Evolutionary conservation across 768 basidiomycete genomes (phyloP).

Genomic region (Mycena albidolilacea): DNA sequence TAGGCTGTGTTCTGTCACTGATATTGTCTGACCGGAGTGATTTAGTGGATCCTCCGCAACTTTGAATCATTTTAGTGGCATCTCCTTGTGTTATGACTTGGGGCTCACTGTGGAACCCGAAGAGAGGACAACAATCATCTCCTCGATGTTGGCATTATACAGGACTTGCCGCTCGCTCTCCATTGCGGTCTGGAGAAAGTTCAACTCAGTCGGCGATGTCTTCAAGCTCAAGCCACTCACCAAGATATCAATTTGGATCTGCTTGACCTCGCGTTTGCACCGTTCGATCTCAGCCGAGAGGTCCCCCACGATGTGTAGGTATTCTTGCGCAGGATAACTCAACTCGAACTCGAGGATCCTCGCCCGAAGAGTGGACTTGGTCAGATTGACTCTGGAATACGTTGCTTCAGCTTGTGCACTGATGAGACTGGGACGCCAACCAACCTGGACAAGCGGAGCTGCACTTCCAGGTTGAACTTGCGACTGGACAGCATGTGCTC

Average conservation of each 20-base stretch:
- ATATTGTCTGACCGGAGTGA: too few species aligned
- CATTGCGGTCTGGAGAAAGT: constrained; percentile 10
- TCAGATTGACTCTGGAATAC: constrained; percentile 1
- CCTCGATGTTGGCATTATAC: constrained; percentile 15
- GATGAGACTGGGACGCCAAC: not conserved
- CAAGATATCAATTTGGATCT: constrained; percentile 13
- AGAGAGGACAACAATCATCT: constrained; percentile 19
- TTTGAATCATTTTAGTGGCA: not conserved
- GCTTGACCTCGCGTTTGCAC: constrained; percentile 24
- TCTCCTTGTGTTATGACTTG: not conserved
- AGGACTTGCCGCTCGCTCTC: constrained; percentile 8
- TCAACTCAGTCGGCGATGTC: not conserved
- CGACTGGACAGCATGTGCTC: constrained; percentile 23
- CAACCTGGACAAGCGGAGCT: constrained; percentile 22
- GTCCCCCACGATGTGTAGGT: constrained; percentile 11
- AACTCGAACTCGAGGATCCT: constrained; percentile 4
- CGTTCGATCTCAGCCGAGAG: constrained; percentile 1
- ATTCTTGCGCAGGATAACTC: constrained; percentile 1
- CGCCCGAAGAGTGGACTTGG: constrained; percentile 22
- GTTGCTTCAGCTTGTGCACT: not conserved
- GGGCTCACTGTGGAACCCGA: constrained; percentile 5
- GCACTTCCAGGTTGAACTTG: constrained; percentile 22
- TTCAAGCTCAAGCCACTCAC: not conserved
- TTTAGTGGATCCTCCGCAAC: not conserved
- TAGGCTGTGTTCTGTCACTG: too few species aligned